Conservation (phyloP, 2,329 filamentous ascomycete genomes). For the Stagonosporopsis cucurbitacearum region DNA sequence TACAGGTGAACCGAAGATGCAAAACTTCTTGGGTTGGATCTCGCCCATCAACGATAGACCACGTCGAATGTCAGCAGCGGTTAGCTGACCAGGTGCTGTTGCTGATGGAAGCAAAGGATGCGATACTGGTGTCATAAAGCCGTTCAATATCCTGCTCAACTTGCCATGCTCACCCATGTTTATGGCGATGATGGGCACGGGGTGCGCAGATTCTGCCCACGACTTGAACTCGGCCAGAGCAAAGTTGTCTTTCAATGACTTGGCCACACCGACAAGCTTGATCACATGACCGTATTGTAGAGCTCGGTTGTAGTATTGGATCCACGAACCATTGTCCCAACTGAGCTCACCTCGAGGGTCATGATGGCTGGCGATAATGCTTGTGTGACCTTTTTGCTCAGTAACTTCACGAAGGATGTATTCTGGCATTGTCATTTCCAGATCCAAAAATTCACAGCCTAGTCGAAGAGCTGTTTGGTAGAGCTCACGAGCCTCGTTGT, state of each 20-base stretch:
- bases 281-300: conserved; percentile 90
- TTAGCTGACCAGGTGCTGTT: conserved; percentile 91
- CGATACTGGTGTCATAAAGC: conserved; percentile 92
- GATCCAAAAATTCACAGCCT: conserved; percentile 89
- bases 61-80: conserved; percentile 83
- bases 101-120: conserved; percentile 90
- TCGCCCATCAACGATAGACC: conserved; percentile 80
- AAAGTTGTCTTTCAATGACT: conserved; percentile 82
- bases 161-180: conserved; percentile 94
- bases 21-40: conserved; percentile 77
- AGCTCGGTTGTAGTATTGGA: conserved; percentile 86
- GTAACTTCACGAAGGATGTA: conserved; percentile 73
- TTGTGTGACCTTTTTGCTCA: conserved; percentile 73
- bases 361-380: conserved; percentile 94
- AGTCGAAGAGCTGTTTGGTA: conserved; percentile 81
- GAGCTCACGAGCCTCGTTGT: conserved; percentile 73
- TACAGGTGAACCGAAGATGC: conserved; percentile 87
- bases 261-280: conserved; percentile 88
- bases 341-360: conserved; percentile 80
- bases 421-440: conserved; percentile 86
- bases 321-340: conserved; percentile 94
- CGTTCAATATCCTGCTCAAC: conserved; percentile 86
- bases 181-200: conserved; percentile 87
- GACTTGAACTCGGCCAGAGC: conserved; percentile 81
- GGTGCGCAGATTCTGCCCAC: conserved; percentile 73